These are phyloP conservation scores for Neospora caninum DNA, from an alignment of 169 alveolate genomes.

Conservation along the genomic window DNA sequence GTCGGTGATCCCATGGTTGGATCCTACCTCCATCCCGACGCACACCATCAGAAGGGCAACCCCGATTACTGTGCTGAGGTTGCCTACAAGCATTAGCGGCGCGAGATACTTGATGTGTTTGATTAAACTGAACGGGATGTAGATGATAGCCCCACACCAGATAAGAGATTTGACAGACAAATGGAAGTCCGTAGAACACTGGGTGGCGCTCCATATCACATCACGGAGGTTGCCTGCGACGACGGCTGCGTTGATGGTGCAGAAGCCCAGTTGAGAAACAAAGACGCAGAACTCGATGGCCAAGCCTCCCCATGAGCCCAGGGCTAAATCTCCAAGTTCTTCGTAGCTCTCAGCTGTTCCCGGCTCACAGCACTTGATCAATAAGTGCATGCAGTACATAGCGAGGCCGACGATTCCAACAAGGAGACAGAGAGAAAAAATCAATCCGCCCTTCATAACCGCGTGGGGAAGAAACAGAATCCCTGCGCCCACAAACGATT, in stretches of 20 bases:
- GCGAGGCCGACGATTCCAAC: background rate
- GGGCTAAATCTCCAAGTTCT: background rate
- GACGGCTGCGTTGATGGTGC: constrained; percentile 10
- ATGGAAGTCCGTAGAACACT: constrained; percentile 3
- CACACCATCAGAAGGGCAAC: background rate
- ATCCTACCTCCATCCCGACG: constrained; percentile 29
- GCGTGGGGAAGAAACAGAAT: constrained; percentile 42
- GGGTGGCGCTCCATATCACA: background rate
- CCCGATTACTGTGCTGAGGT: background rate
- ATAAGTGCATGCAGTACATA: background rate
- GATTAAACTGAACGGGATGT: constrained; percentile 7
- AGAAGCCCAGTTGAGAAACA: constrained; percentile 40
- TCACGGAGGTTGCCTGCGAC: constrained; percentile 23
- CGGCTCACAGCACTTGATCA: constrained; percentile 22
- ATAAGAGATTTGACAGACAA: background rate
- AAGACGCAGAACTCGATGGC: constrained; percentile 21
- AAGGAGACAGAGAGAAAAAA: background rate
- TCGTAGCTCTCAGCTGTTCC: constrained; percentile 12
- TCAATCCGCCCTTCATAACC: constrained; percentile 36
- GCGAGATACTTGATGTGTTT: constrained; percentile 35
- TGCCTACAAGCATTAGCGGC: constrained; percentile 27
- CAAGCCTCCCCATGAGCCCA: constrained; percentile 30
- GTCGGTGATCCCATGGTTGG: background rate
- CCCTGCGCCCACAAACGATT: constrained; percentile 41
- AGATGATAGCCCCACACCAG: background rate